Percentiles rank a stretch among this genome's conserved stretches.
These are phyloP conservation scores for Corylus avellana DNA, from an alignment of 306 rosid species.

Conservation along the genomic window DNA sequence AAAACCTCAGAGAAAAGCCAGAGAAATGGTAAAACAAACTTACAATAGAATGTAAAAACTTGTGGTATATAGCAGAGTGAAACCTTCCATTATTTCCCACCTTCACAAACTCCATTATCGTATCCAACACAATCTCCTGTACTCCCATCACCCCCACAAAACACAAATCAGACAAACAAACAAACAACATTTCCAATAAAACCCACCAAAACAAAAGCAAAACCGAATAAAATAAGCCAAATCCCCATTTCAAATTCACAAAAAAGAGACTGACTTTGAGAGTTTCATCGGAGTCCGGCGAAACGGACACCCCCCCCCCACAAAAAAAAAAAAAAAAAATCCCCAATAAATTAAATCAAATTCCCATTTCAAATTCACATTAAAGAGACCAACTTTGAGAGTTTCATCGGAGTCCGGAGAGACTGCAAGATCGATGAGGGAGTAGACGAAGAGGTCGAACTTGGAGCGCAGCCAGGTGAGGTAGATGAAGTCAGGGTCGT, in stretches of 20 bases:
- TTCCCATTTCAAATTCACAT: too few relatives aligned
- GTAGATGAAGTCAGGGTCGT: constrained; percentile 69
- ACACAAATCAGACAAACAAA: not conserved
- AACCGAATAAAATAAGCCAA: not conserved
- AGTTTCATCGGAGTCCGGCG: constrained; percentile 55
- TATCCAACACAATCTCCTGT: constrained; percentile 77
- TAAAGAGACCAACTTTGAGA: constrained; percentile 41
- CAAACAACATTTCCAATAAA: not conserved
- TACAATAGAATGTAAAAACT: constrained; percentile 62
- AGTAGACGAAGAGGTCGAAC: constrained; percentile 67
- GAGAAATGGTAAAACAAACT: constrained; percentile 29
- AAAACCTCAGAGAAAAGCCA: not conserved
- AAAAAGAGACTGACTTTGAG: constrained; percentile 41
- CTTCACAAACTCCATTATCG: constrained; percentile 82
- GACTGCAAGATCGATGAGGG: constrained; percentile 51
- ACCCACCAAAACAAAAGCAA: not conserved
- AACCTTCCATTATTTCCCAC: constrained; percentile 64
- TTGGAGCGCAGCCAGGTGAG: constrained; percentile 79
- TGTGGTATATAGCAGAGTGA: constrained; percentile 79
- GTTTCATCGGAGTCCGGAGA: constrained; percentile 57
- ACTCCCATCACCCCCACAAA: not conserved
- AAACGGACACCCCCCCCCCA: not conserved
- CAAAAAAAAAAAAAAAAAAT: too few relatives aligned
- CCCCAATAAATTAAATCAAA: not conserved
- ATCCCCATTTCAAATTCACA: too few relatives aligned